Percentiles rank a stretch among this genome's conserved stretches.
phyloP scores from a whole-genome alignment of 2,329 filamentous ascomycete species.

The Plenodomus tracheiphilus region DNA sequence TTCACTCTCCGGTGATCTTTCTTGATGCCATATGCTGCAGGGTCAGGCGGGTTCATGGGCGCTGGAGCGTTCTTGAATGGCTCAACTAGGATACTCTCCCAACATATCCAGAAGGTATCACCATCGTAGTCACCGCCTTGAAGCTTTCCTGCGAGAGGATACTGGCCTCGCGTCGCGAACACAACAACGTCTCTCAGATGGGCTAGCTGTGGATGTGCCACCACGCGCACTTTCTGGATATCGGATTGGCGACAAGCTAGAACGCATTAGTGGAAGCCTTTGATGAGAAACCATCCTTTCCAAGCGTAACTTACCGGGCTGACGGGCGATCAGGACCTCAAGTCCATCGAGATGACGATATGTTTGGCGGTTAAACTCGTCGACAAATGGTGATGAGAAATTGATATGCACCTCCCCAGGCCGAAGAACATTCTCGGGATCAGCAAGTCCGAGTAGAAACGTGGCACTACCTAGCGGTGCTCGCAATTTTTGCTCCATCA shows the following conservation, averaged over 20 bases:
- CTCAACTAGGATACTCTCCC: slow-evolving; percentile 66
- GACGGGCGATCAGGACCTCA: slow-evolving; percentile 69
- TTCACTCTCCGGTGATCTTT: slow-evolving; percentile 54
- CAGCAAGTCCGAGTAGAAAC: slow-evolving; percentile 67
- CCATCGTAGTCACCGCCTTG: slow-evolving; percentile 84
- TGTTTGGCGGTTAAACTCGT: slow-evolving; percentile 57
- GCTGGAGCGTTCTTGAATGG: slow-evolving; percentile 67
- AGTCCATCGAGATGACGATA: slow-evolving; percentile 59
- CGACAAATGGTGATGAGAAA: slow-evolving; percentile 65
- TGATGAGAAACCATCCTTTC: background rate
- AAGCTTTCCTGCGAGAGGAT: slow-evolving; percentile 68
- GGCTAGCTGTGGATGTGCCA: slow-evolving; percentile 61
- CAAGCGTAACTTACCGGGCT: slow-evolving; percentile 58
- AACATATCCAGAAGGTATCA: slow-evolving; percentile 76
- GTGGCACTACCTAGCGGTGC: slow-evolving; percentile 65
- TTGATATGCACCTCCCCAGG: slow-evolving; percentile 70
- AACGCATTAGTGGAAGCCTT: background rate
- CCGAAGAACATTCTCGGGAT: slow-evolving; percentile 63
- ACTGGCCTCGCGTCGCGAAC: slow-evolving; percentile 67
- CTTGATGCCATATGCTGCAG: slow-evolving; percentile 53
- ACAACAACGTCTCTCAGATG: slow-evolving; percentile 78
- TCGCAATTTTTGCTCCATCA: slow-evolving; percentile 60
- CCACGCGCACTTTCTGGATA: slow-evolving; percentile 63
- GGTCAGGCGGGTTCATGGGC: slow-evolving; percentile 52
- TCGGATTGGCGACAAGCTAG: slow-evolving; percentile 67